Evolutionary conservation across 352 stramenopile genomes (phyloP), one percentile per base, ranked within the genome.

Genomic region (Pythium biforme): DNA sequence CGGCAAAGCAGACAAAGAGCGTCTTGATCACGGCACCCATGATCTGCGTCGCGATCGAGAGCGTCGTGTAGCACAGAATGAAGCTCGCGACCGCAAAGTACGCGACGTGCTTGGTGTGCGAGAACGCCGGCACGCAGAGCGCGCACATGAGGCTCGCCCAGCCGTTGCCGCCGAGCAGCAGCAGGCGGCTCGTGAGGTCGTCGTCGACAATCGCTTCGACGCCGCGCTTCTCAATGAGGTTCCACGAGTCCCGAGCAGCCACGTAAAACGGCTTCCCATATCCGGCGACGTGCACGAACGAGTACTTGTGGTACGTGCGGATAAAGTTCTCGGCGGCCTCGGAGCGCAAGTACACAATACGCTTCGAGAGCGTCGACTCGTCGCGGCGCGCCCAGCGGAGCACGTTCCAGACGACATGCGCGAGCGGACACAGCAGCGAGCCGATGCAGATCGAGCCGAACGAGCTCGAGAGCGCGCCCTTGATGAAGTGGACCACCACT

Each of bases 141-240:
- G 83, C 79, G 43, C 77, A 79, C 82, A 95, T 92, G 67, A 85
- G 26, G 22, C 84, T 86, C n/a, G 84, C 86, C 75, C 82, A 91
- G 50, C 84, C 83, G 55, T 95, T 93, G 27, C 70, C 80, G 25
- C 78, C 75, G 15, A 93, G 73, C 26, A 92, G 62, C 50, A 95
- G 59, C 49, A 93, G 73, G 25, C 83, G 82, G 33, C 86, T 94
- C 34, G 86, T 92, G 27, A 92, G 69, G 55, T 95, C 86, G 52
- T 93, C 86, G 54, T 93, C 84, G 15, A 95, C 83, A 47, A 95
- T 93, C 22, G 84, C 83, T 60, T 95, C 86, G 1, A 95, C 79
- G 60, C 86, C 86, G 40, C 86, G 75, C n/a, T 76, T 72, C 65
- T 92, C 79, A 37, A 95, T 88, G 40, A 95, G 62, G 22, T 74